phyloP scores from a whole-genome alignment of 2,329 filamentous ascomycete genomes.

The Aspergillus ruber region DNA sequence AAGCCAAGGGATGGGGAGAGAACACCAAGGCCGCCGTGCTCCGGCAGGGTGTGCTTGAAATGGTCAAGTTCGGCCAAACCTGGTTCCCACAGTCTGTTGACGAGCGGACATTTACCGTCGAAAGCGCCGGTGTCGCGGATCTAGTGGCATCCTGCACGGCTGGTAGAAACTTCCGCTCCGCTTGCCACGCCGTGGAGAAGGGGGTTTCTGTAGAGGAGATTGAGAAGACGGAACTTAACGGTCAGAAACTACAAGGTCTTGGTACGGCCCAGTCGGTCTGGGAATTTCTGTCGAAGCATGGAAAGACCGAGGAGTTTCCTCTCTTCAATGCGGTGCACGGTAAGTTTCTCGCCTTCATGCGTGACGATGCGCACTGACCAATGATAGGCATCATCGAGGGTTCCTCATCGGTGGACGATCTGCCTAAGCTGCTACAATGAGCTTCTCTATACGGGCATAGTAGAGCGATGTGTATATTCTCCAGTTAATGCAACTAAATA shows the following conservation, averaged over 20 bases:
- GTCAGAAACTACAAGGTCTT: not conserved
- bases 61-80: constrained; percentile 72
- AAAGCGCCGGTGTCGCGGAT: constrained; percentile 19
- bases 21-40: constrained; percentile 93
- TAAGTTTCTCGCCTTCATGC: not conserved
- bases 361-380: not conserved
- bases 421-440: not conserved
- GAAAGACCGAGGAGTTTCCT: not conserved
- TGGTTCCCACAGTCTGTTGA: constrained; percentile 2
- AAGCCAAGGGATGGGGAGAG: constrained; percentile 88
- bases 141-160: constrained; percentile 10
- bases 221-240: not conserved
- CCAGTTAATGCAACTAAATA: too few relatives aligned
- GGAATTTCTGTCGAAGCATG: not conserved
- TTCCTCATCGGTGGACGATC: not conserved
- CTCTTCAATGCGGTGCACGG: not conserved
- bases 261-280: not conserved
- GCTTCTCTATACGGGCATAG: too few relatives aligned
- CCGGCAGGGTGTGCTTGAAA: constrained; percentile 84
- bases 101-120: constrained; percentile 12
- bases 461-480: too few relatives aligned
- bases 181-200: constrained; percentile 11
- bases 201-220: constrained; percentile 2
- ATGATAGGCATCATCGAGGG: not conserved
- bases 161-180: constrained; percentile 12